Percentiles rank a stretch among this genome's conserved stretches.
Evolutionary conservation across 768 basidiomycete genomes (phyloP).

Genomic region (Agaricus subrufescens): DNA sequence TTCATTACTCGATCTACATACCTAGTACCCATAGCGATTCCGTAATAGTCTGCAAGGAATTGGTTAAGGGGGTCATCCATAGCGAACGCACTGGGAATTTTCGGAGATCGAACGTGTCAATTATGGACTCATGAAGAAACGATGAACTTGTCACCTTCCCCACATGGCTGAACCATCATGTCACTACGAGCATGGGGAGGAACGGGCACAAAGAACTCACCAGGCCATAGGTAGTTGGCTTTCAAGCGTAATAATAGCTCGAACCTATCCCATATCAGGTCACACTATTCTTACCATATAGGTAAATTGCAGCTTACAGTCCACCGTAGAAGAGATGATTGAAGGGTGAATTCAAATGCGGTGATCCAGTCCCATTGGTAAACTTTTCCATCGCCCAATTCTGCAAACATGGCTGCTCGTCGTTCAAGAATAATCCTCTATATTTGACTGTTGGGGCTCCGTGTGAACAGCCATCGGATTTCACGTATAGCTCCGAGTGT

Average conservation of each 20-base stretch:
- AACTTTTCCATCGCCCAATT: constrained; percentile 69
- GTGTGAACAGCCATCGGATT: constrained; percentile 42
- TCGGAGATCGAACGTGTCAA: constrained; percentile 8
- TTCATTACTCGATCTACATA: constrained; percentile 9
- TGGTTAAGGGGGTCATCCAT: constrained; percentile 59
- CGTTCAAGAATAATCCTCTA: constrained; percentile 69
- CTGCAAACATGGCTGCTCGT: constrained; percentile 66
- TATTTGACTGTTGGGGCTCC: constrained; percentile 65
- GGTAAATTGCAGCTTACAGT: constrained; percentile 29
- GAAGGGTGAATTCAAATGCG: constrained; percentile 51
- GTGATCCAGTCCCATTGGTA: constrained; percentile 52
- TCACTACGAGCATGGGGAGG: not conserved
- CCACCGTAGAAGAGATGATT: constrained; percentile 56
- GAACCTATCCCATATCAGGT: constrained; percentile 34
- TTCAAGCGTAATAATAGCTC: constrained; percentile 62
- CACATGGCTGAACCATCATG: constrained; percentile 30
- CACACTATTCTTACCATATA: not conserved
- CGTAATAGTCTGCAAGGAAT: constrained; percentile 55
- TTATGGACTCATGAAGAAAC: not conserved
- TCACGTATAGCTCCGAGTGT: constrained; percentile 43
- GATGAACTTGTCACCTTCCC: constrained; percentile 26
- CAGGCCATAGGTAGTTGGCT: constrained; percentile 69
- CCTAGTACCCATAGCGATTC: constrained; percentile 69
- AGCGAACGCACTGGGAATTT: constrained; percentile 36
- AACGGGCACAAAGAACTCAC: constrained; percentile 16